A percentile compares a stretch with the other conserved stretches of the same genome.
These are phyloP conservation scores for Phanerochaete sordida DNA, from an alignment of 768 basidiomycete species.

Conservation along the genomic window DNA sequence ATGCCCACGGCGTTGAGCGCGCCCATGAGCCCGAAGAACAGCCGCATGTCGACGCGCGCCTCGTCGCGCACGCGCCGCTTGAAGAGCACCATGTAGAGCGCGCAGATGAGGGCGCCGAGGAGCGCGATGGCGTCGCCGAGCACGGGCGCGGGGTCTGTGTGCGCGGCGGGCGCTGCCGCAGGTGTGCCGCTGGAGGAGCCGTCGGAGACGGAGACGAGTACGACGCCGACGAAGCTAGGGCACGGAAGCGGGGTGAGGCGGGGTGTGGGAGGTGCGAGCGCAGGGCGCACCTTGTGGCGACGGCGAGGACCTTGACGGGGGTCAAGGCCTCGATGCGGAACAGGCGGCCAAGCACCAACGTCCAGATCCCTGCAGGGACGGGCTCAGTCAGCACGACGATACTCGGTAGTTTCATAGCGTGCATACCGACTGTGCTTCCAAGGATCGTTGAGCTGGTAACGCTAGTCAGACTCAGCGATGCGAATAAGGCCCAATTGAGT, in stretches of 20 bases:
- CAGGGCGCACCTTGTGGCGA: constrained; percentile 62
- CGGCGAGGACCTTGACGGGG: constrained; percentile 67
- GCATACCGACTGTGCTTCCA: constrained; percentile 80
- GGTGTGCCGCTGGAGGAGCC: constrained; percentile 31
- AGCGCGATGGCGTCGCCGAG: constrained; percentile 83
- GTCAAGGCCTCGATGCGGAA: constrained; percentile 79
- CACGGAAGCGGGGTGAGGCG: neutral
- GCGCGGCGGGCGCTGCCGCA: neutral
- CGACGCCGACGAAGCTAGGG: constrained; percentile 71
- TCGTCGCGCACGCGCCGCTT: constrained; percentile 83
- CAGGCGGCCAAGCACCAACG: constrained; percentile 75
- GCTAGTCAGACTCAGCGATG: constrained; percentile 78
- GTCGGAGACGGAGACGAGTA: constrained; percentile 85
- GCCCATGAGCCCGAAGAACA: constrained; percentile 93
- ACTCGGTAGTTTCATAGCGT: neutral
- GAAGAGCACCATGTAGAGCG: constrained; percentile 81
- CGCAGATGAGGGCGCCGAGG: constrained; percentile 80
- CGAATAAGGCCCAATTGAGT: constrained; percentile 90
- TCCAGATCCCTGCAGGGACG: constrained; percentile 75
- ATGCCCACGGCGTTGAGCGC: constrained; percentile 72
- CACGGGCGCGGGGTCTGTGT: constrained; percentile 32
- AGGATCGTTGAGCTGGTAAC: constrained; percentile 90
- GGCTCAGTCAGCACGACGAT: neutral
- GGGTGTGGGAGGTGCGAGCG: neutral
- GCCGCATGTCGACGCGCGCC: constrained; percentile 84